Evolutionary conservation across 2,329 filamentous ascomycete species (phyloP), one percentile per base, ranked within the genome.

Genomic region (Beauveria sp.): DNA sequence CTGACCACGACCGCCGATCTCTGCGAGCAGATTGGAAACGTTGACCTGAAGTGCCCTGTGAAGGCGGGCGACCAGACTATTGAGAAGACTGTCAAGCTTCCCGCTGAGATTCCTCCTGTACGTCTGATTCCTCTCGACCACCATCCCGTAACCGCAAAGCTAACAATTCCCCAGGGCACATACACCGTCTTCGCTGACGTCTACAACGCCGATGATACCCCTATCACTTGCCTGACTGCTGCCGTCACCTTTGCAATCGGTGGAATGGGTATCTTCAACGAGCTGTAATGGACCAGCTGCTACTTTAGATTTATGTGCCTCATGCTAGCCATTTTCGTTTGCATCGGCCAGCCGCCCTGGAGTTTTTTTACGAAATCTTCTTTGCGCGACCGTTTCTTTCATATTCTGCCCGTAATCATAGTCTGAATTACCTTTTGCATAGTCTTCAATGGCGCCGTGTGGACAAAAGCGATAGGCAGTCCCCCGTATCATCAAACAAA

Each of bases 181-280:
- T 99, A 97, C 82, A 89, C 84, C 20, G 95, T 99, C 42, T 77
- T 87, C 45, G 95, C 93, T 47, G 90, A 98, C 71, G 93, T 96
- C 54, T 88, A 85, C 75, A 91, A 85, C 67, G 81, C 79, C 63
- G 86, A 96, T 57, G 80, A 84, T 62, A 79, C 86, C 66, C 86
- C 86, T 71, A 89, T 99, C 66, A 96, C 93, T 63, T 99, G 95
- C 77, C 81, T 99, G 70, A 87, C 88, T 61, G 92, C 92, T 24
- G 83, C 79, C 7, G 85, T 95, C 62, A 71, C 75, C 50, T 93
- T 95, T 72, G 69, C 69, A 43, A 65, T 72, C 59, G 77, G 75
- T 60, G 73, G 75, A 8, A 28, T 49, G 58, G 67, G 73, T 38
- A 71, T 74, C 62, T 75, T 77, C 59, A 64, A 73, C 43, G 79